Conservation (phyloP, 345 rosid species). For the Melastoma malabathricum region DNA sequence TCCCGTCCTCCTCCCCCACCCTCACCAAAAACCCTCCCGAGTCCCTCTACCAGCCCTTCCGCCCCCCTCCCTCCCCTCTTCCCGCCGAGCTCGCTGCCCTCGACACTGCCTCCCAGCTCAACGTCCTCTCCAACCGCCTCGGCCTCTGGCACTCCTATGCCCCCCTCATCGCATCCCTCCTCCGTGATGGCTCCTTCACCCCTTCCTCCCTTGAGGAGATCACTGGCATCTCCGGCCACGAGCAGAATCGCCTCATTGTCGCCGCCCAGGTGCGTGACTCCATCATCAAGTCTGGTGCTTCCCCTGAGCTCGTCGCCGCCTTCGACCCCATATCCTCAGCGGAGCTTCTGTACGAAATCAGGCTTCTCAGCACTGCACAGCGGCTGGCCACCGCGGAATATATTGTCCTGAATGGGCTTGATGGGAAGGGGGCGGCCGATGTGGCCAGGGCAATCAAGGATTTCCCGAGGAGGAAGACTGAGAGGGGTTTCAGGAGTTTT, state of each 20-base stretch:
- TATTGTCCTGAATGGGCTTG: slow-evolving; percentile 26
- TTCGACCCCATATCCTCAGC: slow-evolving; percentile 56
- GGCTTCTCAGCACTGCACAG: slow-evolving; percentile 45
- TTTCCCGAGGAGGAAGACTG: slow-evolving; percentile 64
- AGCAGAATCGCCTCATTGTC: slow-evolving; percentile 72
- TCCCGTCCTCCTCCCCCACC: no score
- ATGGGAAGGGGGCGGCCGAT: slow-evolving; percentile 50
- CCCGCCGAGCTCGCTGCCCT: slow-evolving; percentile 55
- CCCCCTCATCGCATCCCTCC: slow-evolving; percentile 56
- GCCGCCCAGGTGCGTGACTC: slow-evolving; percentile 71
- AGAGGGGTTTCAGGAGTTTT: slow-evolving; percentile 39
- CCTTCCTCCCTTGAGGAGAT: slow-evolving; percentile 55
- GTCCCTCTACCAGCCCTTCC: slow-evolving; percentile 61
- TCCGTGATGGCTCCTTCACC: slow-evolving; percentile 59
- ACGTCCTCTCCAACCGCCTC: slow-evolving; percentile 56
- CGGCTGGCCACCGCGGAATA: slow-evolving; percentile 48
- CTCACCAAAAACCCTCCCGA: no score
- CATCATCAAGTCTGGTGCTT: slow-evolving; percentile 38
- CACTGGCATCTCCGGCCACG: slow-evolving; percentile 72
- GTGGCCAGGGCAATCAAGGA: slow-evolving; percentile 75
- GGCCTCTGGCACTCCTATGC: slow-evolving; percentile 91
- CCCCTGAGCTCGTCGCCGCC: slow-evolving; percentile 34
- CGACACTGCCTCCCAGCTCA: slow-evolving; percentile 48
- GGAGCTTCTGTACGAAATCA: slow-evolving; percentile 67
- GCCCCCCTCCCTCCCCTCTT: slow-evolving; percentile 80